Evolutionary conservation across 495 filamentous ascomycete species (phyloP), one percentile per base, ranked within the genome.

Genomic region (Neurospora sp.): DNA sequence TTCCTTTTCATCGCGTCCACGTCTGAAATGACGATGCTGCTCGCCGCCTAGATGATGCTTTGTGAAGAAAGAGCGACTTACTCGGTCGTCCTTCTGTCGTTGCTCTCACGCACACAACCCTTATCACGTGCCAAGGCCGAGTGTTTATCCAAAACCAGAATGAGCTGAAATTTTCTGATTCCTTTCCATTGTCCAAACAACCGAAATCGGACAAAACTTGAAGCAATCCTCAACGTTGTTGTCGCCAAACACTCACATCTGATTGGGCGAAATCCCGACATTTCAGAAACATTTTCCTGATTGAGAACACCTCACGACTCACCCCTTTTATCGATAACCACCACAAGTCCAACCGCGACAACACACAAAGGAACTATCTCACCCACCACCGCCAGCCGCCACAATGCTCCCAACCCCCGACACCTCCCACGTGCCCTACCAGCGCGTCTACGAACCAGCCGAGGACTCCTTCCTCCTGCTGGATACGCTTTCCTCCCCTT

Each of bases 401-500:
- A 75, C 72, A 10, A 96, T 97, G 93, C 89, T 98, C 18, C 94
- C 94, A 10, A 99, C 95, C 12, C 96, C 96, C 1, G 91, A 91
- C 70, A 99, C 96, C 20, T 90, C 91, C 27, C 96, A 99, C 83
- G 91, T 98, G 72, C 88, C 92, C 72, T 94, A 93, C 81, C 85
- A 91, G 79, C 89, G 89, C 38, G 88, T 98, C 76, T 99, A 99
- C 82, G 93, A 97, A 79, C 96, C 96, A 53, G 90, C 94, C 12
- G 96, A 98, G 82, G 96, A 99, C 82, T 96, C 93, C 20, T 98
- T 91, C 79, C 88, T 99, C n/a, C 86, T 99, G 41, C 87, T 99
- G 37, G 96, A 99, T 84, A 96, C 94, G 0, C 85, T 99, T 38
- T 93, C 94, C n/a, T 90, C 90, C 5, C 48, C 83, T 11, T 78